Evolutionary conservation across 495 filamentous ascomycete genomes (phyloP), one percentile per base, ranked within the genome.

Genomic region (Bryoglossum gracile): DNA sequence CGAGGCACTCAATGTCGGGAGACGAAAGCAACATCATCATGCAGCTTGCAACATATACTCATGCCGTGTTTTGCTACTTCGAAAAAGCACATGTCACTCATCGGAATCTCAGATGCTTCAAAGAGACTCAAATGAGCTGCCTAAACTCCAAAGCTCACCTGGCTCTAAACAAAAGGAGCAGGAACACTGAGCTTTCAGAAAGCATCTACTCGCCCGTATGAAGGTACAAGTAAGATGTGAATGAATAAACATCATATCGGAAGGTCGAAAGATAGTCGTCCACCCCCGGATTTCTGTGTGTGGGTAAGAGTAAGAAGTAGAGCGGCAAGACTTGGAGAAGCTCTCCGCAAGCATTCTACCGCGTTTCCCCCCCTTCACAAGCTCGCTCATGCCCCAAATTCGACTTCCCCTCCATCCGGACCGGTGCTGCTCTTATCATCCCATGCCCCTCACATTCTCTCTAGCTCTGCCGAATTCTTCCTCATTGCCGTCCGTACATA

Each of bases 181-280:
- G n/a, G n/a, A n/a, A n/a, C n/a, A n/a, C n/a, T n/a, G n/a, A n/a
- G n/a, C n/a, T n/a, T n/a, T n/a, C n/a, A n/a, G n/a, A n/a, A n/a
- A n/a, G n/a, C n/a, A n/a, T n/a, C n/a, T n/a, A n/a, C n/a, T n/a
- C n/a, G n/a, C n/a, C n/a, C n/a, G n/a, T n/a, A n/a, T n/a, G n/a
- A n/a, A n/a, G n/a, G n/a, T n/a, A n/a, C n/a, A n/a, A n/a, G n/a
- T n/a, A 35, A 35, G 43, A 0, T 39, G 28, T 26, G 32, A 28
- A 4, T 18, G 26, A 4, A 53, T 64, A 52, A 78, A 78, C 56
- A 48, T 50, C 1, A 57, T 74, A 40, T 79, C 74, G 74, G 76
- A 77, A 40, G 61, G 72, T 6, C 38, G 60, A 4, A 70, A 74
- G 24, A 79, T 78, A 50, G 58, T 58, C 36, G 53, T 78, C 19